A percentile compares a stretch with the other conserved stretches of the same genome.
Conservation (phyloP, 768 basidiomycete species). For the Lactifluus rugatus region DNA sequence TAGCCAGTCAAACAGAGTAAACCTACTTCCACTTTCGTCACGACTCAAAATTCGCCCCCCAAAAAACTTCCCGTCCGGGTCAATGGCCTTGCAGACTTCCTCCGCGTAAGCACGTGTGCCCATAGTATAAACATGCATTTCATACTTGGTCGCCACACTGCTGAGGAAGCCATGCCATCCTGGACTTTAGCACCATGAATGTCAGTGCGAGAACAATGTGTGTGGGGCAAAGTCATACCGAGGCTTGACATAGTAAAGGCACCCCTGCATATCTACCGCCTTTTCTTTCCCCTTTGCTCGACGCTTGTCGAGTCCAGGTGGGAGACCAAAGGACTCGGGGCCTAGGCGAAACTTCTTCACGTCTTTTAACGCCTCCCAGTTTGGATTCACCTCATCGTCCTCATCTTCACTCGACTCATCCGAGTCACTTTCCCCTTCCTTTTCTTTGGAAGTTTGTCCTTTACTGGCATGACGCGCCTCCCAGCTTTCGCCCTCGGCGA, state of each 20-base stretch:
- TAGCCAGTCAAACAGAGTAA: background rate
- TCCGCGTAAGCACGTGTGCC: constrained; percentile 96
- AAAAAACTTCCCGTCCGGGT: constrained; percentile 79
- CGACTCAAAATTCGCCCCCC: constrained; percentile 82
- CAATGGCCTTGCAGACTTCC: constrained; percentile 88
- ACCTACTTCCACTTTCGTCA: constrained; percentile 94
- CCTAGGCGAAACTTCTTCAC: constrained; percentile 82
- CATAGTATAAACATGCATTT: constrained; percentile 99
- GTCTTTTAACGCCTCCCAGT: constrained; percentile 85
- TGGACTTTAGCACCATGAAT: constrained; percentile 39
- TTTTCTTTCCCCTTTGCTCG: constrained; percentile 52
- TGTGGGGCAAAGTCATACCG: constrained; percentile 48
- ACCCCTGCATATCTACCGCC: constrained; percentile 64
- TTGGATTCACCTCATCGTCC: constrained; percentile 66
- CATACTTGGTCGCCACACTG: constrained; percentile 67
- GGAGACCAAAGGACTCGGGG: constrained; percentile 57
- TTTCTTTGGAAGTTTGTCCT: constrained; percentile 26
- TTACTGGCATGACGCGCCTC: constrained; percentile 44
- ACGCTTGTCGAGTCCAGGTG: constrained; percentile 29
- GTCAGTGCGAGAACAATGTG: constrained; percentile 10
- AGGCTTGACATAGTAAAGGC: constrained; percentile 97
- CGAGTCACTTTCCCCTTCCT: constrained; percentile 30
- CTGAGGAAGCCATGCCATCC: constrained; percentile 75
- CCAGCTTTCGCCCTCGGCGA: constrained; percentile 75
- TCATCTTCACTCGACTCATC: constrained; percentile 27